Conservation (phyloP, 202 grass and related monocot species). For the Brachypodium distachyon region DNA sequence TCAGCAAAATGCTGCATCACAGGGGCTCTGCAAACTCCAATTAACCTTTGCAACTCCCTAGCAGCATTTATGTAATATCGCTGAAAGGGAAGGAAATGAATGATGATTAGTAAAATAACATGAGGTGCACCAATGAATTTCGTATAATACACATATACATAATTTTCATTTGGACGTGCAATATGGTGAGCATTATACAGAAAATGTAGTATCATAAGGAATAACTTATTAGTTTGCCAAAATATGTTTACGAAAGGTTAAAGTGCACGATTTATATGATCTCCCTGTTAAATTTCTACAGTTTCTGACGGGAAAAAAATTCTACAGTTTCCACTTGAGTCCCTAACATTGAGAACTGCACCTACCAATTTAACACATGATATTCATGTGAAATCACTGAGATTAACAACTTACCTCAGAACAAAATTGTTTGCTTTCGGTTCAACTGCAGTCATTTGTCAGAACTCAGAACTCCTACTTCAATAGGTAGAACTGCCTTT, state of each 20-base stretch:
- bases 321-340: neutral
- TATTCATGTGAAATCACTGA: neutral
- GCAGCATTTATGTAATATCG: conserved; percentile 60
- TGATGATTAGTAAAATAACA: neutral
- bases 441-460: neutral
- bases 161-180: too few relatives aligned
- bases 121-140: neutral
- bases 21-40: conserved; percentile 46
- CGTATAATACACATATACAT: too few relatives aligned
- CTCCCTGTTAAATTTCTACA: neutral
- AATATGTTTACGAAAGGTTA: neutral
- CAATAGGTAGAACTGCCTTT: too few relatives aligned
- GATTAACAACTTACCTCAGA: neutral
- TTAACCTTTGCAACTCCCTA: conserved; percentile 50
- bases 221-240: neutral
- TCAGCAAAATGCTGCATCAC: conserved; percentile 57
- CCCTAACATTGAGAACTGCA: neutral
- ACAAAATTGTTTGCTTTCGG: too few relatives aligned
- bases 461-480: too few relatives aligned
- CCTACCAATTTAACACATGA: neutral
- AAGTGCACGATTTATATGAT: too few relatives aligned
- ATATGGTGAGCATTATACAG: neutral
- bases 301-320: too few relatives aligned
- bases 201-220: neutral
- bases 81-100: conserved; percentile 9